Conservation (phyloP, 352 stramenopile genomes). For the Globisporangium cederbergense region DNA sequence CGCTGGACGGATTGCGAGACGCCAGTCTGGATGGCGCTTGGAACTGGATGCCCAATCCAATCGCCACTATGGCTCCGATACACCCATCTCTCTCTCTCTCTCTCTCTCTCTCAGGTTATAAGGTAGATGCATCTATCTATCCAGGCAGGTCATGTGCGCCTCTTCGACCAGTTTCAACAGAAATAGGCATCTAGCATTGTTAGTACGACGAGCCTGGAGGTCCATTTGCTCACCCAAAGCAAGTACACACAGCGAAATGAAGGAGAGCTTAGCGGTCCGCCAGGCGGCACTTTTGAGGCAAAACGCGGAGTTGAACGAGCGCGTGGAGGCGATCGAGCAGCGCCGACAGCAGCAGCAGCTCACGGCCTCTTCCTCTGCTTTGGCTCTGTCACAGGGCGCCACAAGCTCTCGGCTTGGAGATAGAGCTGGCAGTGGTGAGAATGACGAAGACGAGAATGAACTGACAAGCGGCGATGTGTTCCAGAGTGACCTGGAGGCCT, state of each 20-base stretch:
- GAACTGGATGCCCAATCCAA: too few species aligned
- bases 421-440: not conserved
- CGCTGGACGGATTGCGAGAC: too few species aligned
- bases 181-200: too few species aligned
- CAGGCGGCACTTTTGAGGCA: constrained; percentile 58
- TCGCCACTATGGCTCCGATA: too few species aligned
- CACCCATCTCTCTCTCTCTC: too few species aligned
- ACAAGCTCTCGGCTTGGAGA: not conserved
- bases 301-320: constrained; percentile 61
- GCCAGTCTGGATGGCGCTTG: too few species aligned
- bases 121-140: too few species aligned
- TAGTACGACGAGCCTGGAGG: not conserved
- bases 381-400: not conserved
- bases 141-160: not conserved
- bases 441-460: constrained; percentile 7
- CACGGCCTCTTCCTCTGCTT: constrained; percentile 11
- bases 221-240: too few species aligned
- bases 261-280: constrained; percentile 51
- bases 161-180: not conserved
- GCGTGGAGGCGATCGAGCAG: constrained; percentile 65
- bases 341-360: constrained; percentile 45
- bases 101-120: too few species aligned
- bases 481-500: constrained; percentile 4
- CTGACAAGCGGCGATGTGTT: not conserved
- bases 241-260: constrained; percentile 28